Conservation (phyloP, 2,329 filamentous ascomycete species). For the Lachnellula arida region DNA sequence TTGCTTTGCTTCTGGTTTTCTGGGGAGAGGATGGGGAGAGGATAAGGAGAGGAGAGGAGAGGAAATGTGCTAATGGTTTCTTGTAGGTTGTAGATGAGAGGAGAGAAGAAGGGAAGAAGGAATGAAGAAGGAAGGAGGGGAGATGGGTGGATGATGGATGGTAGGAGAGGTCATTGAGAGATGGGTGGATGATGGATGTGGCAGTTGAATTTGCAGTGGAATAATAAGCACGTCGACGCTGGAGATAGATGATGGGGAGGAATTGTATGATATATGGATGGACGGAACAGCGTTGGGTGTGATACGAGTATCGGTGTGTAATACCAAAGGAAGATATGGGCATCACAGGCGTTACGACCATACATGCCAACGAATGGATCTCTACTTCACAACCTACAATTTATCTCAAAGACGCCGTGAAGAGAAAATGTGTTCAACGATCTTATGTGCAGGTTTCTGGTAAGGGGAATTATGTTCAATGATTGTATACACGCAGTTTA, state of each 20-base stretch:
- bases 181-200: neutral
- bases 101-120: neutral
- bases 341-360: slow-evolving; percentile 14
- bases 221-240: neutral
- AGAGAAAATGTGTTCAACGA: no score
- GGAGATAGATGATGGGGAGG: neutral
- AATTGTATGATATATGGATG: neutral
- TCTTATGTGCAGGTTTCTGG: no score
- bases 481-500: neutral
- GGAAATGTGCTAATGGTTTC: no score
- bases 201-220: neutral
- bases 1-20: neutral
- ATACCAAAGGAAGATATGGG: neutral
- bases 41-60: neutral
- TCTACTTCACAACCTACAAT: slow-evolving; percentile 11
- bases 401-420: neutral
- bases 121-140: neutral
- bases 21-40: no score
- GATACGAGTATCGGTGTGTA: neutral
- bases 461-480: slow-evolving; percentile 4
- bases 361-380: slow-evolving; percentile 15
- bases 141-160: neutral
- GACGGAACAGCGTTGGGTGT: neutral
- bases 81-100: neutral
- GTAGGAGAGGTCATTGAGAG: neutral